Conservation (phyloP, 768 basidiomycete genomes). For the Daedaleopsis sinensis region DNA sequence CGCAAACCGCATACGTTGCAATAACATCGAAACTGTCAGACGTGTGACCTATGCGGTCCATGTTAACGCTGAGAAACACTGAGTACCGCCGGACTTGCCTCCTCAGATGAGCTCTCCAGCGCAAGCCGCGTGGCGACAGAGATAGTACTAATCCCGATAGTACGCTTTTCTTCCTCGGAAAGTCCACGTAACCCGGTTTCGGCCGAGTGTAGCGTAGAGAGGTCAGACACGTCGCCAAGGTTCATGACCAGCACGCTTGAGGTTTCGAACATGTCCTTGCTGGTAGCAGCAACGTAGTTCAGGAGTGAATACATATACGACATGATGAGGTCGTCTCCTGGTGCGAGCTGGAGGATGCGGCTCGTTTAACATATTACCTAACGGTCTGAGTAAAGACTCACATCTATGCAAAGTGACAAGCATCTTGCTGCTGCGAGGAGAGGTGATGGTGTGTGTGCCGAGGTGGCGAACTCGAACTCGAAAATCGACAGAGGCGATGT, state of each 20-base stretch:
- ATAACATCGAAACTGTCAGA: constrained; percentile 88
- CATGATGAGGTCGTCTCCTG: constrained; percentile 87
- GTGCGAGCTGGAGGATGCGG: constrained; percentile 58
- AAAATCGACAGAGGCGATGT: constrained; percentile 88
- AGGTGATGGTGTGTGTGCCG: constrained; percentile 75
- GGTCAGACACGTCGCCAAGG: constrained; percentile 40
- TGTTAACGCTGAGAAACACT: background rate
- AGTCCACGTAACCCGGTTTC: constrained; percentile 67
- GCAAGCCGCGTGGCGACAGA: constrained; percentile 88
- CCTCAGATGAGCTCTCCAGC: constrained; percentile 83
- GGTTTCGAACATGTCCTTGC: constrained; percentile 70
- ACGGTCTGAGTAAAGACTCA: constrained; percentile 31
- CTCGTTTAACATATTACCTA: background rate
- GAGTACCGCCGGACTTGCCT: constrained; percentile 47
- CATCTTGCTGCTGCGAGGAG: constrained; percentile 88
- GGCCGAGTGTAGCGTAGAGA: constrained; percentile 54
- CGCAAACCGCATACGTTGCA: constrained; percentile 83
- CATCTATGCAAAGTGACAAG: constrained; percentile 86
- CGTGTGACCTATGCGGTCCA: constrained; percentile 64
- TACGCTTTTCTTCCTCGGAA: constrained; percentile 81
- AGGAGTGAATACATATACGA: constrained; percentile 97
- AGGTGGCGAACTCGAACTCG: constrained; percentile 79
- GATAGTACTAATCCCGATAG: constrained; percentile 89
- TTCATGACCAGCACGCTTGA: constrained; percentile 43
- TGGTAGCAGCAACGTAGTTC: constrained; percentile 86